Base-by-base conservation (phyloP, 352 stramenopile genomes). In the Phytophthora ohioensis region DNA sequence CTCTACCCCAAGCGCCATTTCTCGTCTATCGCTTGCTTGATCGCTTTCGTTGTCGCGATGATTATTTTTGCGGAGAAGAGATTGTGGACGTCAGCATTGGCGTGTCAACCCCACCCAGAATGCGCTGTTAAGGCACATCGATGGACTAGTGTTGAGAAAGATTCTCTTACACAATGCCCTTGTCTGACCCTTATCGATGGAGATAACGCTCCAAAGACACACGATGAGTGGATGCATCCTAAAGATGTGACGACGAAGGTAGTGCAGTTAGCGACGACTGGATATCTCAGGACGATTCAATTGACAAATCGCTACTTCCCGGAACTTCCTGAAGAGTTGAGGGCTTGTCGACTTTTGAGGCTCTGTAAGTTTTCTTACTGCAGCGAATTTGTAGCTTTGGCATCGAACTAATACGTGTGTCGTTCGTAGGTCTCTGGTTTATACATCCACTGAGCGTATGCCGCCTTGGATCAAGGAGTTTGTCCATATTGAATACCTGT, bases 381-480 rank as follows among this genome's bases (percentile, higher is more conserved):
- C 21, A 27, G 21, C 21, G 21, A 27, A 27, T 27, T 27, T 27
- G 21, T 27, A 27, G 21, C 21, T 27, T 27, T 27, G 21, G 21
- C 21, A 27, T 27, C 21, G 21, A 27, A 52, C 13, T 41, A 42
- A 57, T 31, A 39, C 12, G 12, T 42, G 7, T 27, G 32, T 21
- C 32, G 10, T n/a, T 38, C 17, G 30, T 54, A 54, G 49, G 8
- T 57, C 31, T 41, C 36, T 65, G 6, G 61, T 75, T 3, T 80
- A 85, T 49, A 76, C 75, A 0, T 60, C 79, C 35, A 85, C 64
- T 2, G 13, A 54, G 6, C 58, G 32, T 3, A 10, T 85, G 13
- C 69, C 78, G 13, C 35, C 39, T 4, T 82, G 78, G 75, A 62
- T 60, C 36, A 78, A 67, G 38, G 49, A 75, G 5, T 67, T 81